Percentiles rank a stretch among this genome's conserved stretches.
These are phyloP conservation scores for Acanthamoeba quina DNA, from an alignment of 208 protist species.

Conservation along the genomic window DNA sequence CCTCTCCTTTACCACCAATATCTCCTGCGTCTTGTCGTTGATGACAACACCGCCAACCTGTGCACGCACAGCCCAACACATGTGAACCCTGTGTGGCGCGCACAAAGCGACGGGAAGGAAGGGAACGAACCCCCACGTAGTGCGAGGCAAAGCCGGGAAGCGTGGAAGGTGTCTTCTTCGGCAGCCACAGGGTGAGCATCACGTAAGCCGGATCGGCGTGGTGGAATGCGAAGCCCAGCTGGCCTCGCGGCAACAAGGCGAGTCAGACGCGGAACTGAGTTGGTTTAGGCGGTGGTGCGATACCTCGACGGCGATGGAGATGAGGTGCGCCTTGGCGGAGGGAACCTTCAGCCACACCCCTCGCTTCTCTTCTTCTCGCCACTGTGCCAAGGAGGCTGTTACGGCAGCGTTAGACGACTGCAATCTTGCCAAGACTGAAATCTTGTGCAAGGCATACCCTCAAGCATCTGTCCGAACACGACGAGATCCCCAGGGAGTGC, in stretches of 20 bases:
- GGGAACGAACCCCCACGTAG: constrained; percentile 25
- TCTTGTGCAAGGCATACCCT: neutral
- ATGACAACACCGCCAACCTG: constrained; percentile 61
- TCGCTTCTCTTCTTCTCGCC: constrained; percentile 32
- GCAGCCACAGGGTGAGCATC: constrained; percentile 68
- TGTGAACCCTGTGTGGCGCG: neutral
- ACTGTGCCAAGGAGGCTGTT: constrained; percentile 28
- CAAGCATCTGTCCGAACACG: constrained; percentile 58
- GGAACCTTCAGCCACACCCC: constrained; percentile 74
- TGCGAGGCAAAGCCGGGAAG: constrained; percentile 50
- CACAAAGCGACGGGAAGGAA: neutral
- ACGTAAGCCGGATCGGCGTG: constrained; percentile 57
- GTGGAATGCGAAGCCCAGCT: constrained; percentile 64
- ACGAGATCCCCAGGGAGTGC: constrained; percentile 43
- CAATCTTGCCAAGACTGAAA: neutral
- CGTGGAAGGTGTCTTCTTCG: constrained; percentile 2
- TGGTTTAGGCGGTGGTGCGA: neutral
- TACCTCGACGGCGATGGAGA: constrained; percentile 62
- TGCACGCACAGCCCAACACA: neutral
- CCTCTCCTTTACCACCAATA: constrained; percentile 56
- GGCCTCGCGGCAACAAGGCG: neutral
- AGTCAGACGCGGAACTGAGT: neutral
- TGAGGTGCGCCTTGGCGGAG: constrained; percentile 54
- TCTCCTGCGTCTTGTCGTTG: constrained; percentile 57
- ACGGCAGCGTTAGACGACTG: neutral